phyloP scores from a whole-genome alignment of 2,329 filamentous ascomycete species.

The Alternaria ventricosa region DNA sequence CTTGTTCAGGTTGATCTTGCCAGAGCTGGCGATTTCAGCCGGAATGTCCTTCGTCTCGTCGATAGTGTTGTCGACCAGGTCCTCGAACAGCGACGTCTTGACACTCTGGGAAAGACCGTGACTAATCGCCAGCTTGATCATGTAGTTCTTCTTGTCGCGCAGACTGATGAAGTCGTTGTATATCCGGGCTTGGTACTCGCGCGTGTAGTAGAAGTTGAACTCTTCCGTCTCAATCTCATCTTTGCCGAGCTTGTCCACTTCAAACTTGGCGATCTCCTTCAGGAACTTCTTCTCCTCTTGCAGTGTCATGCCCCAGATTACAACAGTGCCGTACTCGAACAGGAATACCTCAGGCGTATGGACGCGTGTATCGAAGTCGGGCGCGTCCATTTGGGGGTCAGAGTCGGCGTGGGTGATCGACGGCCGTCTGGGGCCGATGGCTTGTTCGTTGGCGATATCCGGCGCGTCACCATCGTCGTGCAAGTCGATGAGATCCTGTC shows the following conservation, averaged over 20 bases:
- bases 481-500: conserved; percentile 70
- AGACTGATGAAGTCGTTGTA: conserved; percentile 99
- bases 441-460: conserved; percentile 34
- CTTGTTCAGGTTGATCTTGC: conserved; percentile 86
- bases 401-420: conserved; percentile 38
- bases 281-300: conserved; percentile 88
- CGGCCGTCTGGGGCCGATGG: conserved; percentile 31
- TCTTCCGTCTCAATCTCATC: conserved; percentile 95
- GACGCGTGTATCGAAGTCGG: conserved; percentile 84
- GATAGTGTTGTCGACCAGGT: conserved; percentile 91
- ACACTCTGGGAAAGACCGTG: conserved; percentile 95
- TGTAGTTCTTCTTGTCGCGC: conserved; percentile 93
- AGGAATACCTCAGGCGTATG: conserved; percentile 95
- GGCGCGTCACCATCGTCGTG: conserved; percentile 50
- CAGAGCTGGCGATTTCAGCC: conserved; percentile 88
- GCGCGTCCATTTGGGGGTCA: conserved; percentile 51
- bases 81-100: conserved; percentile 97
- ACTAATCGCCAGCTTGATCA: conserved; percentile 96
- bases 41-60: conserved; percentile 92
- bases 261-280: conserved; percentile 93
- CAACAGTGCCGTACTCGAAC: conserved; percentile 96
- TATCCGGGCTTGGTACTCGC: conserved; percentile 96
- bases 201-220: conserved; percentile 99
- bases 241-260: conserved; percentile 83
- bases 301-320: conserved; percentile 98